A percentile compares a stretch with the other conserved stretches of the same genome.
Conservation (phyloP, 257 asterid species). For the Gardenia jasminoides region DNA sequence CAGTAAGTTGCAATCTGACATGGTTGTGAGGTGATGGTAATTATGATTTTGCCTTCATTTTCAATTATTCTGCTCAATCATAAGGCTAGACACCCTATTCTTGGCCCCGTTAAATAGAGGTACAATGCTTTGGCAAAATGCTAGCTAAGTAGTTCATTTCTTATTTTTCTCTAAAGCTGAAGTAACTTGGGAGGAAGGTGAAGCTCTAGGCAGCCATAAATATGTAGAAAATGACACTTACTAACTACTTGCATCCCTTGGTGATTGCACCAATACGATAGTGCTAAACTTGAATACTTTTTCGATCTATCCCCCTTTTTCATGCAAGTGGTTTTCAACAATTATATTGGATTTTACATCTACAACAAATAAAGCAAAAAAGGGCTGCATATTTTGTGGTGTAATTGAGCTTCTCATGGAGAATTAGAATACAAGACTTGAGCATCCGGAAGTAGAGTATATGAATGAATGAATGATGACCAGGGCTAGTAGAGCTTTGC, state of each 20-base stretch:
- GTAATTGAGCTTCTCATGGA: constrained; percentile 6
- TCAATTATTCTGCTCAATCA: not conserved
- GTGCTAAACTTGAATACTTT: not conserved
- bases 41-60: not conserved
- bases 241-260: not conserved
- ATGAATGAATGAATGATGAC: constrained; percentile 19
- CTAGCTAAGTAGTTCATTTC: not conserved
- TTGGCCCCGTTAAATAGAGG: not conserved
- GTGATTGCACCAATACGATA: not conserved
- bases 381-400: not conserved
- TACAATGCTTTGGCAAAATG: not conserved
- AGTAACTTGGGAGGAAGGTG: not conserved
- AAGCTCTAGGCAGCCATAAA: not conserved
- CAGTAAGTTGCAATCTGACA: too few relatives aligned
- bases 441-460: not conserved
- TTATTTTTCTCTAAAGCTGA: not conserved
- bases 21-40: not conserved
- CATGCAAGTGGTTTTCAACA: constrained; percentile 32
- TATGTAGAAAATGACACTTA: constrained; percentile 1
- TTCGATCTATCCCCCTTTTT: not conserved
- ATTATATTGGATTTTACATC: not conserved
- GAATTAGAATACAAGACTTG: constrained; percentile 5
- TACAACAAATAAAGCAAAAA: too few relatives aligned
- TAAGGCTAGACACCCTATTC: not conserved
- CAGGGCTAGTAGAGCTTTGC: constrained; percentile 21